A percentile compares a stretch with the other conserved stretches of the same genome.
phyloP scores from a whole-genome alignment of 768 basidiomycete genomes.

The Mrakia gelida region DNA sequence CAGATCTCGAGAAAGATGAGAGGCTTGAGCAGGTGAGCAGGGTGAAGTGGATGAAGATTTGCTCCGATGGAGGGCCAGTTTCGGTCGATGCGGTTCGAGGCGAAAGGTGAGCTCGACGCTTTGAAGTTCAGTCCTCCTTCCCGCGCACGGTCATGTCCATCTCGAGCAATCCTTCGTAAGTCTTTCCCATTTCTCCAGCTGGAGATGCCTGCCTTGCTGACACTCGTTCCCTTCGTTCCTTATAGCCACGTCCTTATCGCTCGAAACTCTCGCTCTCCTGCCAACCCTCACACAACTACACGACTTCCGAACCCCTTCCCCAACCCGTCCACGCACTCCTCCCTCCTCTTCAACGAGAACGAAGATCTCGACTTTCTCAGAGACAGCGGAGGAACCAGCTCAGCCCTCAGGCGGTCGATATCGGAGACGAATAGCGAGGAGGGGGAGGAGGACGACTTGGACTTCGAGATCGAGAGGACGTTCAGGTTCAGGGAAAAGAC shows the following conservation, averaged over 20 bases:
- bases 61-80: too few species aligned
- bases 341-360: neutral
- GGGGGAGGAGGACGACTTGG: neutral
- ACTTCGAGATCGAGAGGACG: constrained; percentile 5
- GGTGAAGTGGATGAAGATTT: too few species aligned
- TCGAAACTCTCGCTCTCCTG: constrained; percentile 11
- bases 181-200: neutral
- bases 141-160: neutral
- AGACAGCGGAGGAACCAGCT: neutral
- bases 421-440: neutral
- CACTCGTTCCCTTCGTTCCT: neutral
- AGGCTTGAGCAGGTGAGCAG: too few species aligned
- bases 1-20: too few species aligned
- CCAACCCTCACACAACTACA: neutral
- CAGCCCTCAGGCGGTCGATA: neutral
- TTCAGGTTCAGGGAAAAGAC: neutral
- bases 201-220: neutral
- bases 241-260: constrained; percentile 20
- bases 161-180: constrained; percentile 2
- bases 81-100: too few species aligned
- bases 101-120: neutral
- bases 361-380: neutral
- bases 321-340: neutral
- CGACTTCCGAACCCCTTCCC: neutral
- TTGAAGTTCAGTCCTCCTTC: neutral